Conservation (phyloP, 495 filamentous ascomycete species). For the Hyaloscypha variabilis region DNA sequence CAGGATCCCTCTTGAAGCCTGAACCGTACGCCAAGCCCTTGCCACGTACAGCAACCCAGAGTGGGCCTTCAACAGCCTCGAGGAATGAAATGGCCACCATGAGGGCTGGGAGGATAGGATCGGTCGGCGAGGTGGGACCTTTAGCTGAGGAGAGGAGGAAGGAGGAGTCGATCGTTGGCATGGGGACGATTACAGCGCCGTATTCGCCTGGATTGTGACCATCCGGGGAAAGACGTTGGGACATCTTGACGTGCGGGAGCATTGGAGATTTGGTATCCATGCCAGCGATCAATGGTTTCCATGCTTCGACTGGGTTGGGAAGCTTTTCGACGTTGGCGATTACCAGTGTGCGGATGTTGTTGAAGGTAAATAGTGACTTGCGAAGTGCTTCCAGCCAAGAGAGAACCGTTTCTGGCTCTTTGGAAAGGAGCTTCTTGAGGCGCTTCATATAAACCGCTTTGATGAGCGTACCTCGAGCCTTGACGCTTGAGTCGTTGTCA, state of each 20-base stretch:
- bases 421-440: slow-evolving; percentile 73
- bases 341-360: slow-evolving; percentile 83
- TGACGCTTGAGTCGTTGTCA: slow-evolving; percentile 68
- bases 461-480: slow-evolving; percentile 80
- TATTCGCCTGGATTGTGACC: slow-evolving; percentile 72
- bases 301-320: slow-evolving; percentile 76
- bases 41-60: slow-evolving; percentile 91
- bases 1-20: slow-evolving; percentile 70
- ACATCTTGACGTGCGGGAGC: slow-evolving; percentile 45
- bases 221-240: slow-evolving; percentile 67
- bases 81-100: slow-evolving; percentile 89
- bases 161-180: slow-evolving; percentile 92
- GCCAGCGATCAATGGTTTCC: slow-evolving; percentile 64
- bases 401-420: slow-evolving; percentile 71
- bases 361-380: slow-evolving; percentile 70
- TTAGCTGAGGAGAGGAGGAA: slow-evolving; percentile 75
- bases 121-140: slow-evolving; percentile 72
- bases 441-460: slow-evolving; percentile 88
- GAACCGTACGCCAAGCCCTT: slow-evolving; percentile 91
- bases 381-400: slow-evolving; percentile 75
- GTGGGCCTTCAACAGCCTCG: slow-evolving; percentile 89
- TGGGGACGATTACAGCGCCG: slow-evolving; percentile 78
- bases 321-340: slow-evolving; percentile 82
- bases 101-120: slow-evolving; percentile 79
- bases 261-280: slow-evolving; percentile 25